Evolutionary conservation across 352 stramenopile genomes (phyloP).

Genomic region (Halophytophthora batemanensis): DNA sequence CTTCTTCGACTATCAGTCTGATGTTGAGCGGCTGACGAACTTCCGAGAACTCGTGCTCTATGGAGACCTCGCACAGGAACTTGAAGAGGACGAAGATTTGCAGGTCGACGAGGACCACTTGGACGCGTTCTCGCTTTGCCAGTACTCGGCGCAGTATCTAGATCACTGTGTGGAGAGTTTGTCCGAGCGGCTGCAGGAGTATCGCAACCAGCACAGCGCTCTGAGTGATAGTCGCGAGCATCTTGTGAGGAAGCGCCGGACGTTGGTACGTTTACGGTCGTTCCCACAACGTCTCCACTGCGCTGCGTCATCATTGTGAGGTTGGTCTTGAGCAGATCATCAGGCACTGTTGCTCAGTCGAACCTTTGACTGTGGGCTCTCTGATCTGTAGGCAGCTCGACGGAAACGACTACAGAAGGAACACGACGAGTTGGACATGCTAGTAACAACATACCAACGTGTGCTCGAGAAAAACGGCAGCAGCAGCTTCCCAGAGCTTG

Average conservation of each 20-base stretch:
- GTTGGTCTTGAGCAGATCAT: too few species aligned
- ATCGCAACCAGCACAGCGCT: conserved; percentile 30
- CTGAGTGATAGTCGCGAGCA: conserved; percentile 13
- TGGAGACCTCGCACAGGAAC: conserved; percentile 45
- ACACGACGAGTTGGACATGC: conserved; percentile 41
- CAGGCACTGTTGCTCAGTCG: not conserved
- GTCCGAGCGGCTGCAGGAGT: conserved; percentile 30
- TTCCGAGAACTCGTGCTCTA: conserved; percentile 56
- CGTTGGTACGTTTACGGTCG: conserved; percentile 23
- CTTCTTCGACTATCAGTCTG: conserved; percentile 27
- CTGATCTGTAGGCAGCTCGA: conserved; percentile 28
- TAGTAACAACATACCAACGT: conserved; percentile 52
- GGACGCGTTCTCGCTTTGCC: conserved; percentile 46
- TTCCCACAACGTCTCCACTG: too few species aligned
- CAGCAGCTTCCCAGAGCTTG: not conserved
- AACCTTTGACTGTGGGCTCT: not conserved
- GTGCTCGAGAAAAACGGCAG: conserved; percentile 32
- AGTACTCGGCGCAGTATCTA: conserved; percentile 72
- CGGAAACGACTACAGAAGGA: conserved; percentile 49
- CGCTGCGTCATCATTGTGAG: too few species aligned
- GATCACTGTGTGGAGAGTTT: conserved; percentile 54
- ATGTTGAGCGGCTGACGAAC: conserved; percentile 47
- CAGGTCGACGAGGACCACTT: conserved; percentile 48
- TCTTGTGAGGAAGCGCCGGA: conserved; percentile 22
- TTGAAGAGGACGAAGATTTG: conserved; percentile 47